Percentiles rank a stretch among this genome's conserved stretches.
phyloP scores from a whole-genome alignment of 495 filamentous ascomycete genomes.

The Lineolata rhizophorae region DNA sequence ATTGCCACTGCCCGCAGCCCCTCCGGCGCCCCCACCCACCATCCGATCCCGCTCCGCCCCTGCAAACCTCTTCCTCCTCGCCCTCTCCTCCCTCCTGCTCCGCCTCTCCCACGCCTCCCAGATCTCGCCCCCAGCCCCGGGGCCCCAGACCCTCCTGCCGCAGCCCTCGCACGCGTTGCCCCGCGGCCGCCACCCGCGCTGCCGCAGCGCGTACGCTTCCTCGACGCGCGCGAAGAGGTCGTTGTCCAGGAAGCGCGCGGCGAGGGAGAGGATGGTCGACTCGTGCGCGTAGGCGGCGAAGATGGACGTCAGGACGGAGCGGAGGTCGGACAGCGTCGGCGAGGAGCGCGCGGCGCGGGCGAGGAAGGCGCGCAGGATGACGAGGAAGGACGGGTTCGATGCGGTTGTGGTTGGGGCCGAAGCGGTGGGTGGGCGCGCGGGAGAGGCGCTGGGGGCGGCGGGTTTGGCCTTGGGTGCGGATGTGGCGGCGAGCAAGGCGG shows the following conservation, averaged over 20 bases:
- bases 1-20: slow-evolving; percentile 10
- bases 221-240: slow-evolving; percentile 74
- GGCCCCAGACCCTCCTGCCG: slow-evolving; percentile 67
- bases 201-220: slow-evolving; percentile 49
- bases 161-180: slow-evolving; percentile 78
- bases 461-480: slow-evolving; percentile 1
- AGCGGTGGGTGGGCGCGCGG: slow-evolving; percentile 12
- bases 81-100: slow-evolving; percentile 23
- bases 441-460: slow-evolving; percentile 14
- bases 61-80: slow-evolving; percentile 7
- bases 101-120: slow-evolving; percentile 63
- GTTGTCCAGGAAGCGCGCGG: slow-evolving; percentile 69
- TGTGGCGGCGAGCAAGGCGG: slow-evolving; percentile 43
- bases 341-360: slow-evolving; percentile 46
- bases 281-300: slow-evolving; percentile 94
- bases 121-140: slow-evolving; percentile 53
- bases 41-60: slow-evolving; percentile 5
- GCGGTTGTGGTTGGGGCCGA: slow-evolving; percentile 12
- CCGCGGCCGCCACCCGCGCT: slow-evolving; percentile 71
- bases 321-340: slow-evolving; percentile 68
- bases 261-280: slow-evolving; percentile 61
- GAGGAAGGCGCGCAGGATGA: slow-evolving; percentile 79
- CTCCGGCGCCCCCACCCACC: slow-evolving; percentile 7
- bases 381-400: slow-evolving; percentile 59
- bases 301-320: slow-evolving; percentile 63